These are phyloP conservation scores for Saxophila tyrrhenica DNA, from an alignment of 495 filamentous ascomycete species.

Conservation along the genomic window DNA sequence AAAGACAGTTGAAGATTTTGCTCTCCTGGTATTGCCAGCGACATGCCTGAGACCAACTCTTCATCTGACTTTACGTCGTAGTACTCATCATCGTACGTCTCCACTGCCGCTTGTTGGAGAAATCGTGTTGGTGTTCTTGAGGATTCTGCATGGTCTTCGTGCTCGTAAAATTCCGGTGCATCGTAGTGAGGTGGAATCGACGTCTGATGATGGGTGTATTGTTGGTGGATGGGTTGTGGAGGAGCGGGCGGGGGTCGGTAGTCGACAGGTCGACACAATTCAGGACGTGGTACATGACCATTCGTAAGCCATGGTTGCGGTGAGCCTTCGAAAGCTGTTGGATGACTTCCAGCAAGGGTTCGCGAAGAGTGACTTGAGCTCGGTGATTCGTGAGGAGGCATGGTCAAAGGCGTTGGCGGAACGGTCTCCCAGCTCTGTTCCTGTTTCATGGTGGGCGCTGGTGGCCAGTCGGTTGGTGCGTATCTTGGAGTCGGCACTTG, in stretches of 20 bases:
- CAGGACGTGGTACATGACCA: background rate
- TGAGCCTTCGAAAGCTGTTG: background rate
- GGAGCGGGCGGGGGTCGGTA: background rate
- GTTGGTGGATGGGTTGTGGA: background rate
- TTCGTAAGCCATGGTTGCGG: background rate
- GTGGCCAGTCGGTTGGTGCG: background rate
- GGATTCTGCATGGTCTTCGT: slow-evolving; percentile 1
- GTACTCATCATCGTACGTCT: slow-evolving; percentile 46
- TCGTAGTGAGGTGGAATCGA: background rate
- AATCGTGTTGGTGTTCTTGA: slow-evolving; percentile 20
- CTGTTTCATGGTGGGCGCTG: background rate
- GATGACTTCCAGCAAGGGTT: background rate
- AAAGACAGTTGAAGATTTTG: slow-evolving; percentile 26
- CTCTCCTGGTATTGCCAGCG: slow-evolving; percentile 28
- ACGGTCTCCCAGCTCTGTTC: background rate
- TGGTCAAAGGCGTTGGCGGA: background rate
- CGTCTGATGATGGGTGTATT: background rate
- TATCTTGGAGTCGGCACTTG: background rate
- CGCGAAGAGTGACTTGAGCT: background rate
- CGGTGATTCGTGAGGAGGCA: background rate
- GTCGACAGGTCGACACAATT: background rate
- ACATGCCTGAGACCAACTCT: slow-evolving; percentile 45
- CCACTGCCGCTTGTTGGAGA: slow-evolving; percentile 31
- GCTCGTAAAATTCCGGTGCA: slow-evolving; percentile 11
- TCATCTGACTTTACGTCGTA: slow-evolving; percentile 60